phyloP scores from a whole-genome alignment of 1,139 yeast genomes.

The Candida sp. region DNA sequence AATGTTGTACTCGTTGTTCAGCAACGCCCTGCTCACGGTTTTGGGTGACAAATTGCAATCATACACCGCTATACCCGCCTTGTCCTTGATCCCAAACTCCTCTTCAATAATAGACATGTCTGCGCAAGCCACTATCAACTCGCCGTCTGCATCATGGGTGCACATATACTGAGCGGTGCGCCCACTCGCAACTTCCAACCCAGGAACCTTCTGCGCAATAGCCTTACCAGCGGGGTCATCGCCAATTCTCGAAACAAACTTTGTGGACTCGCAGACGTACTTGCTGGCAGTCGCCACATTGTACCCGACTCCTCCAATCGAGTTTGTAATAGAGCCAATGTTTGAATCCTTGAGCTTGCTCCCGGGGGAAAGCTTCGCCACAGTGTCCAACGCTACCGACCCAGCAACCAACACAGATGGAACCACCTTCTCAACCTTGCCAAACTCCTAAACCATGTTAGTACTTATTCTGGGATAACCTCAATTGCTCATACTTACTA shows the following conservation, averaged over 20 bases:
- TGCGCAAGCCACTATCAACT: constrained; percentile 76
- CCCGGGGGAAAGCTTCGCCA: constrained; percentile 42
- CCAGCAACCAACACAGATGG: constrained; percentile 60
- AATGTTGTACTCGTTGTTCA: constrained; percentile 24
- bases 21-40: constrained; percentile 31
- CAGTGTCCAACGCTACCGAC: constrained; percentile 77
- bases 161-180: constrained; percentile 77
- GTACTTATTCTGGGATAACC: neutral
- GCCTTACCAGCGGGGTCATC: constrained; percentile 57
- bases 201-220: constrained; percentile 32
- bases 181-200: constrained; percentile 18
- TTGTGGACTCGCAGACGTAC: constrained; percentile 26
- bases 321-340: constrained; percentile 61
- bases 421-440: neutral
- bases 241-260: constrained; percentile 66
- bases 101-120: constrained; percentile 76
- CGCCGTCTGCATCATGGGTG: constrained; percentile 65
- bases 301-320: constrained; percentile 86
- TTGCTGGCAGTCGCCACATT: constrained; percentile 67
- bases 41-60: constrained; percentile 70
- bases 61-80: constrained; percentile 54
- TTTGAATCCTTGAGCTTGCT: constrained; percentile 65
- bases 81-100: constrained; percentile 43
- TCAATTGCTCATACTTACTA: constrained; percentile 27
- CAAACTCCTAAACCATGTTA: neutral